Evolutionary conservation across 495 filamentous ascomycete genomes (phyloP).

Genomic region (Pyrenula aspistea): DNA sequence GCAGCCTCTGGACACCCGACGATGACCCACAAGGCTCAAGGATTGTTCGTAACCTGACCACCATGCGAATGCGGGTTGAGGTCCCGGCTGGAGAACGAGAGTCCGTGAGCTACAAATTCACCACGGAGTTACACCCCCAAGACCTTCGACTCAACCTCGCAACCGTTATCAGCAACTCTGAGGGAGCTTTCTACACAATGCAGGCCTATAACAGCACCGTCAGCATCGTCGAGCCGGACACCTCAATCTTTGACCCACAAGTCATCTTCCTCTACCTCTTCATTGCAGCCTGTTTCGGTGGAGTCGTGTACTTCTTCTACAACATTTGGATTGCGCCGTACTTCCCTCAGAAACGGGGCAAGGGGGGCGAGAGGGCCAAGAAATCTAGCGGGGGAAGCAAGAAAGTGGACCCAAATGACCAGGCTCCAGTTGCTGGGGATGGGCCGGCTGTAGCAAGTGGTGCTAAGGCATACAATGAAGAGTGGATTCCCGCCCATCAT

Average conservation of each 20-base stretch:
- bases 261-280: conserved; percentile 97
- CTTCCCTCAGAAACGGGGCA: conserved; percentile 79
- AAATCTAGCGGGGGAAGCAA: conserved; percentile 44
- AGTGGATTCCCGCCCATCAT: conserved; percentile 90
- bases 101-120: conserved; percentile 70
- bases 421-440: conserved; percentile 56
- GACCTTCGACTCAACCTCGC: conserved; percentile 71
- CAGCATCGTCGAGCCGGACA: conserved; percentile 82
- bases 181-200: conserved; percentile 60
- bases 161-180: conserved; percentile 53
- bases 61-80: conserved; percentile 56
- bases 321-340: conserved; percentile 94
- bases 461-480: conserved; percentile 76
- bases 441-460: conserved; percentile 55
- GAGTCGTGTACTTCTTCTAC: conserved; percentile 90
- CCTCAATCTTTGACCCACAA: conserved; percentile 77
- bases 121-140: conserved; percentile 86
- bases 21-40: conserved; percentile 37
- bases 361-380: conserved; percentile 45
- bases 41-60: conserved; percentile 75
- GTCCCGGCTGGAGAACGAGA: conserved; percentile 69
- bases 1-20: conserved; percentile 52
- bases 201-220: conserved; percentile 80
- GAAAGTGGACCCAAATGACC: conserved; percentile 48
- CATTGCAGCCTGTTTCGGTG: conserved; percentile 64